Evolutionary conservation across 257 asterid species (phyloP), one percentile per base, ranked within the genome.

Genomic region (Agastache rugosa): DNA sequence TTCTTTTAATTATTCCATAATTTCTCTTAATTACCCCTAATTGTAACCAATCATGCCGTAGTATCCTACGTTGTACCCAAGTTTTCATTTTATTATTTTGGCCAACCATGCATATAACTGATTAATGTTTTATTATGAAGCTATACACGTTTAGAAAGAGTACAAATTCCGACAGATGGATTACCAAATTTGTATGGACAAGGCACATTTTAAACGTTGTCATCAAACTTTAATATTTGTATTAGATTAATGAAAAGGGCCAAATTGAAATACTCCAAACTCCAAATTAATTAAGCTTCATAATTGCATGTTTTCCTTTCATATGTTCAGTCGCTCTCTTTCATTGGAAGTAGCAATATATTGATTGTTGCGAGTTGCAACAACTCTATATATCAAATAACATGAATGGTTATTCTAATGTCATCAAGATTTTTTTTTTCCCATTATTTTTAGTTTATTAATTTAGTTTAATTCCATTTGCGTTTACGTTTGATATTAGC

Each of bases 121-220:
- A 65, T 11, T 42, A 6, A 29, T 29, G 34, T 29, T 29, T 29
- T 29, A 29, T 47, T 72, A 17, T 17, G 16, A 47, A 44, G 48
- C 55, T 29, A 29, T 44, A 10, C 63, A 10, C 63, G 60, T 53
- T n/a, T 66, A 66, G 74, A 44, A 39, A 54, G 42, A 34, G 6
- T 3, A 15, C 51, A 42, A 67, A 31, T 5, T 3, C 14, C 6
- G 50, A 31, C 37, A 31, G 37, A 31, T 31, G 37, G 37, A 31
- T 5, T 0, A 5, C 6, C 37, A 31, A 31, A 0, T 31, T 5
- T 31, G 37, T 31, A 31, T 23, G 14, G 22, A 41, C 70, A 42
- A 56, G 15, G 11, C 47, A 59, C 61, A 51, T 69, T 20, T 54
- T 31, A 69, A 69, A 54, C 65, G 63, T 68, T n/a, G 27, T 66